Conservation (phyloP, 768 basidiomycete genomes). For the Solioccasus polychromus region DNA sequence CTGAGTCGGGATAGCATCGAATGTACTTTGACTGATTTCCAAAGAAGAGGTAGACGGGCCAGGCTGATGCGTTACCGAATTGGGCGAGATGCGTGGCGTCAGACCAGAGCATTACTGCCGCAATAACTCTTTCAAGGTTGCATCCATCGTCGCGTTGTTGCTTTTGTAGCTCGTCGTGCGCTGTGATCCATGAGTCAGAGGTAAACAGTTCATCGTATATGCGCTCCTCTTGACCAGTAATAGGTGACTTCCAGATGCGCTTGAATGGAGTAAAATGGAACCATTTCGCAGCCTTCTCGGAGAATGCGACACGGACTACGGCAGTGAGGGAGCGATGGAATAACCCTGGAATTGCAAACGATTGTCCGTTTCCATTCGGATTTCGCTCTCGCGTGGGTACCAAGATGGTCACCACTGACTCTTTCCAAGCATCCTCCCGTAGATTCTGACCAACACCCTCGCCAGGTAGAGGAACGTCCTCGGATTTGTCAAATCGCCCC, state of each 20-base stretch:
- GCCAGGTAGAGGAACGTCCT: neutral
- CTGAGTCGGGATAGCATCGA: neutral
- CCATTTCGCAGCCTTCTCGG: neutral
- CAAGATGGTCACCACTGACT: neutral
- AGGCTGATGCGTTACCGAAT: constrained; percentile 14
- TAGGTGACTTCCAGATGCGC: neutral
- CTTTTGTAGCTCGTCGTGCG: constrained; percentile 15
- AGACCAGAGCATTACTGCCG: neutral
- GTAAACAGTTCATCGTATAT: neutral
- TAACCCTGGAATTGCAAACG: neutral
- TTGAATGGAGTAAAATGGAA: constrained; percentile 28
- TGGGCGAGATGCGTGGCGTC: constrained; percentile 11
- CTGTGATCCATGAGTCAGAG: neutral
- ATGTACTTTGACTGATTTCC: neutral
- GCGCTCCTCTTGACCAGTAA: neutral
- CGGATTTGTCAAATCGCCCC: neutral
- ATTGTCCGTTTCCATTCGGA: neutral
- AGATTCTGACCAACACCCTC: neutral
- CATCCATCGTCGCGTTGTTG: constrained; percentile 10
- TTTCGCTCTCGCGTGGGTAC: constrained; percentile 2
- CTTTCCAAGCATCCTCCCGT: neutral
- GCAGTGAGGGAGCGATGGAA: neutral
- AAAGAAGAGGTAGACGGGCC: neutral
- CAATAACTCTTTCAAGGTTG: constrained; percentile 5
- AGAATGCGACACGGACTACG: constrained; percentile 10